A percentile compares a stretch with the other conserved stretches of the same genome.
Evolutionary conservation across 2,329 filamentous ascomycete genomes (phyloP).

Genomic region (Pestalotiopsis sp.): DNA sequence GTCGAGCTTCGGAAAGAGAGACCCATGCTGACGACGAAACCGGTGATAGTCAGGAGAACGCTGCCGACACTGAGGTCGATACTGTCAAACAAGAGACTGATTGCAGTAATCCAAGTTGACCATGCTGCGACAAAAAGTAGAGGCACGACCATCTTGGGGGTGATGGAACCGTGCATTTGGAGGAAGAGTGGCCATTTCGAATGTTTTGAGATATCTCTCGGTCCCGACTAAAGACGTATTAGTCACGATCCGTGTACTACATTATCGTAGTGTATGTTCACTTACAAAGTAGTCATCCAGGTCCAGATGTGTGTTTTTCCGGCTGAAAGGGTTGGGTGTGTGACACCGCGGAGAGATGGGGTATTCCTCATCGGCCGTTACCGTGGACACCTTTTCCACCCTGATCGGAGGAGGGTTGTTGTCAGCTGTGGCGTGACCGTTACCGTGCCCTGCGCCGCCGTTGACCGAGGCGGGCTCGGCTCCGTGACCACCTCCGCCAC

Average conservation of each 20-base stretch:
- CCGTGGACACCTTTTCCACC: neutral
- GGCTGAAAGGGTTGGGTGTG: slow-evolving; percentile 32
- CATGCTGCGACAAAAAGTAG: slow-evolving; percentile 63
- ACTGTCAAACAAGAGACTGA: slow-evolving; percentile 45
- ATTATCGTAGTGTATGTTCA: neutral
- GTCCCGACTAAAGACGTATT: slow-evolving; percentile 43
- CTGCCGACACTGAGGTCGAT: slow-evolving; percentile 55
- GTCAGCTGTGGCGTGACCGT: neutral
- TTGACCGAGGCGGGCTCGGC: slow-evolving; percentile 3
- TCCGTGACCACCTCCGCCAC: slow-evolving; percentile 2
- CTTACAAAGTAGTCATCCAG: slow-evolving; percentile 47
- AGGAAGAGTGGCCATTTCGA: slow-evolving; percentile 79
- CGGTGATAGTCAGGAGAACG: slow-evolving; percentile 79
- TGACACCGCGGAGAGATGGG: slow-evolving; percentile 20
- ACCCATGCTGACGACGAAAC: slow-evolving; percentile 79
- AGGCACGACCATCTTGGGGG: slow-evolving; percentile 75
- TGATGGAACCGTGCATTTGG: slow-evolving; percentile 71
- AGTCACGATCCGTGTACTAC: slow-evolving; percentile 5
- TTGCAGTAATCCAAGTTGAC: slow-evolving; percentile 64
- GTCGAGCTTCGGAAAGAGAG: slow-evolving; percentile 78
- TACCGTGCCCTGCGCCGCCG: neutral
- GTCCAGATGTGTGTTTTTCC: slow-evolving; percentile 35
- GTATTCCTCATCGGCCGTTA: slow-evolving; percentile 10
- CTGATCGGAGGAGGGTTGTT: neutral
- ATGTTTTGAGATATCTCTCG: slow-evolving; percentile 70